Conservation (phyloP, 371 early-diverging fungal species). For the Enteropsectra breve region DNA sequence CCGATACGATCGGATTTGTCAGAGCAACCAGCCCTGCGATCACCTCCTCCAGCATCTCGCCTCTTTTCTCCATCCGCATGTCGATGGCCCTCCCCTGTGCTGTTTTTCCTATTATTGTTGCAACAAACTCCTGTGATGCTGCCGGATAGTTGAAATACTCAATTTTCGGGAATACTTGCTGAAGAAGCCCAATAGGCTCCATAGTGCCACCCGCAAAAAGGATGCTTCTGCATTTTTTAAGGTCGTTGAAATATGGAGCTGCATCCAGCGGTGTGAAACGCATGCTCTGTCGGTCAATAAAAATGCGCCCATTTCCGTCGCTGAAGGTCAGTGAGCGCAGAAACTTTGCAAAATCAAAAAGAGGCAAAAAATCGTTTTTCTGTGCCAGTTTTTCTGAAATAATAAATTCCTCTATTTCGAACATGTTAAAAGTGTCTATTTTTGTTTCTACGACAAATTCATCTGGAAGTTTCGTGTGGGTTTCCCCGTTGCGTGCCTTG, state of each 20-base stretch:
- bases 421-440: constrained; percentile 48
- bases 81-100: constrained; percentile 64
- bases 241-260: constrained; percentile 67
- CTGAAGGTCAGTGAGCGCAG: constrained; percentile 44
- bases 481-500: too few relatives aligned
- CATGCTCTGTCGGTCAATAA: constrained; percentile 30
- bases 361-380: constrained; percentile 5
- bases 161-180: constrained; percentile 21
- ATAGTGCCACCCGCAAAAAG: constrained; percentile 88
- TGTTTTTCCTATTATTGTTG: constrained; percentile 64
- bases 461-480: too few relatives aligned
- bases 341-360: constrained; percentile 46
- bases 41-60: constrained; percentile 27
- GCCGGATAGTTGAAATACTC: constrained; percentile 22
- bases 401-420: constrained; percentile 52
- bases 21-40: constrained; percentile 27
- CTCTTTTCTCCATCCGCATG: constrained; percentile 67
- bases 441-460: constrained; percentile 48
- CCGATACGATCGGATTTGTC: constrained; percentile 31
- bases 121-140: constrained; percentile 58
- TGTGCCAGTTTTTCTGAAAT: constrained; percentile 34
- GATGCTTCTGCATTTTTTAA: constrained; percentile 71
- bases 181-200: constrained; percentile 64
- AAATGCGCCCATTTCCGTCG: constrained; percentile 40
- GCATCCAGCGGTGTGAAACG: constrained; percentile 70